Conservation (phyloP, 495 filamentous ascomycete genomes). For the Tetracladium setigerum region DNA sequence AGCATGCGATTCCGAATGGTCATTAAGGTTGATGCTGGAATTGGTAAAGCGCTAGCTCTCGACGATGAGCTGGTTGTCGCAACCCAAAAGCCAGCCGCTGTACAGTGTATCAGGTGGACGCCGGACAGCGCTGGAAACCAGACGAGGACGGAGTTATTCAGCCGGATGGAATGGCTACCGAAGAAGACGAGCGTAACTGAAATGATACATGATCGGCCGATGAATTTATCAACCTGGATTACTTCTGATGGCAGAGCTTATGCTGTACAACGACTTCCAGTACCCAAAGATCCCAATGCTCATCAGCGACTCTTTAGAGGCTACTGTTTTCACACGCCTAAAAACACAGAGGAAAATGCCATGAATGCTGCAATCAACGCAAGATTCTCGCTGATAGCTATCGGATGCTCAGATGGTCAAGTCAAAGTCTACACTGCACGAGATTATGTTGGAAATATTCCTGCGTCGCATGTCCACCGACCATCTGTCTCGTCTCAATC, state of each 20-base stretch:
- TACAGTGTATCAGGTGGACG: slow-evolving; percentile 94
- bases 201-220: slow-evolving; percentile 94
- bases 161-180: slow-evolving; percentile 73
- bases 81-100: slow-evolving; percentile 84
- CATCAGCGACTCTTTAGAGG: slow-evolving; percentile 73
- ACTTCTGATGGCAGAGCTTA: slow-evolving; percentile 86
- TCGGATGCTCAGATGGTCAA: slow-evolving; percentile 74
- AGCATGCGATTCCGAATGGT: slow-evolving; percentile 93
- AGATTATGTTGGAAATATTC: slow-evolving; percentile 90
- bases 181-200: slow-evolving; percentile 69
- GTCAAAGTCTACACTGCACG: slow-evolving; percentile 82
- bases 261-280: slow-evolving; percentile 69
- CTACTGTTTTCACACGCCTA: slow-evolving; percentile 80
- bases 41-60: slow-evolving; percentile 75
- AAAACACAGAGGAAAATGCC: slow-evolving; percentile 49
- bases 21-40: slow-evolving; percentile 95
- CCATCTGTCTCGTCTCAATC: slow-evolving; percentile 53
- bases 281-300: slow-evolving; percentile 24
- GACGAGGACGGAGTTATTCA: slow-evolving; percentile 85
- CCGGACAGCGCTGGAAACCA: slow-evolving; percentile 74
- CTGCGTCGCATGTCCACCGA: slow-evolving; percentile 73
- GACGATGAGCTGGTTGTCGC: slow-evolving; percentile 93
- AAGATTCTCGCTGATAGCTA: slow-evolving; percentile 83
- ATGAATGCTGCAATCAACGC: slow-evolving; percentile 81
- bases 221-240: slow-evolving; percentile 94